Evolutionary conservation across 2,329 filamentous ascomycete species (phyloP).

Genomic region (Clathrospora elynae): DNA sequence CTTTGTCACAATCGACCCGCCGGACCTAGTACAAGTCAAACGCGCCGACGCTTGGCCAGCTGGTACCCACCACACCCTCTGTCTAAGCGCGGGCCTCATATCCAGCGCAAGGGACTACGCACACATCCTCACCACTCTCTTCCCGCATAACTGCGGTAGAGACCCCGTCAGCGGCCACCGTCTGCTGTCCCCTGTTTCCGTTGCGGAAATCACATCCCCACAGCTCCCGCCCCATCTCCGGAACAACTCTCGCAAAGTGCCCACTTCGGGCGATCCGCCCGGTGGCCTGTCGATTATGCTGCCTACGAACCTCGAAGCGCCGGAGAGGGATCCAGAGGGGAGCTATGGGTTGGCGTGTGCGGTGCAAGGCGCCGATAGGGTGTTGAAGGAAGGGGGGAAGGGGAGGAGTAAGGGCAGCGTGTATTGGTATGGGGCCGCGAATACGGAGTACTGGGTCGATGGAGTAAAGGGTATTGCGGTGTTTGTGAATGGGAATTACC

Average conservation of each 20-base stretch:
- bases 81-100: slow-evolving; percentile 27
- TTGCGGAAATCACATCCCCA: slow-evolving; percentile 17
- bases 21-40: slow-evolving; percentile 11
- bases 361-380: slow-evolving; percentile 54
- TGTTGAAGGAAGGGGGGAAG: slow-evolving; percentile 24
- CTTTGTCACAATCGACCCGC: slow-evolving; percentile 16
- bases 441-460: slow-evolving; percentile 34
- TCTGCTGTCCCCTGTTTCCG: slow-evolving; percentile 15
- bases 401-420: slow-evolving; percentile 28
- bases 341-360: slow-evolving; percentile 52
- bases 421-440: slow-evolving; percentile 37
- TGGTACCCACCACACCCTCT: slow-evolving; percentile 20
- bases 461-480: slow-evolving; percentile 25
- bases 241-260: slow-evolving; percentile 32
- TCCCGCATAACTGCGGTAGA: slow-evolving; percentile 24
- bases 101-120: slow-evolving; percentile 21
- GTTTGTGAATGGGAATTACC: slow-evolving; percentile 25
- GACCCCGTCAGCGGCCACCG: slow-evolving; percentile 19
- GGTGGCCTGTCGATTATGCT: slow-evolving; percentile 15
- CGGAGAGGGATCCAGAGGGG: slow-evolving; percentile 54
- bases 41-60: slow-evolving; percentile 21
- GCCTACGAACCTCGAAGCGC: slow-evolving; percentile 53
- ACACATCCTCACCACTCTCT: slow-evolving; percentile 21
- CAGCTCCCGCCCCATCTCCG: slow-evolving; percentile 21
- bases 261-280: slow-evolving; percentile 5